Evolutionary conservation across 2,329 filamentous ascomycete genomes (phyloP), one percentile per base, ranked within the genome.

Genomic region (Stagonosporopsis vannaccii): DNA sequence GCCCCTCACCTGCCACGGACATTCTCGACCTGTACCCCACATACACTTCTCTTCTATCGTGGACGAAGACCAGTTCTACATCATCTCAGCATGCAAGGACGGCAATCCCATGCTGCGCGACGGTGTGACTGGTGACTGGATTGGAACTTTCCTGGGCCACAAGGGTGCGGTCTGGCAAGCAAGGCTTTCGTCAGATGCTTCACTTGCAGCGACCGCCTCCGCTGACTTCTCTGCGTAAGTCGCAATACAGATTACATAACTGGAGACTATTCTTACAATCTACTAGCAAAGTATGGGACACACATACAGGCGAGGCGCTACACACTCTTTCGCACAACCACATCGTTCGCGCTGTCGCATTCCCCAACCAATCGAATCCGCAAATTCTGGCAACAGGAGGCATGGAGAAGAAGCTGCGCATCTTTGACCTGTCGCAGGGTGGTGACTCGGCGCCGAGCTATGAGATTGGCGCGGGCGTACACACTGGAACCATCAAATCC

Each of bases 101-200:
- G 94, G 94, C 72, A 98, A 98, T 75, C 95, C 95, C 46, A 98
- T 98, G 93, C 89, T 99, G 67, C 91, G 95, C 64, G 92, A 98
- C 79, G 95, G 95, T 61, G 85, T 96, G 59, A 99, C 94, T 43
- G 95, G 95, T 30, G 72, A 75, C 47, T 75, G 72, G 71, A 98
- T 98, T 67, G 95, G 95, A 44, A 98, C 95, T 33, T 98, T 98
- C 75, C 89, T 99, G 69, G 95, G 95, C 36, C 95, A 99, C 81
- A 98, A 99, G 79, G 95, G 95, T 61, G 95, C 95, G 33, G 94
- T 98, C 58, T 99, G 95, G 92, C 93, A 97, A 80, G 91, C 93
- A 50, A 87, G 93, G 67, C 84, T 99, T 32, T 97, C 92, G 49
- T 88, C 91, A 19, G 92, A 98, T 78, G 91, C 92, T 37, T 87